A percentile compares a stretch with the other conserved stretches of the same genome.
Conservation (phyloP, 2,329 filamentous ascomycete species). For the Beauveria pseudobassiana region DNA sequence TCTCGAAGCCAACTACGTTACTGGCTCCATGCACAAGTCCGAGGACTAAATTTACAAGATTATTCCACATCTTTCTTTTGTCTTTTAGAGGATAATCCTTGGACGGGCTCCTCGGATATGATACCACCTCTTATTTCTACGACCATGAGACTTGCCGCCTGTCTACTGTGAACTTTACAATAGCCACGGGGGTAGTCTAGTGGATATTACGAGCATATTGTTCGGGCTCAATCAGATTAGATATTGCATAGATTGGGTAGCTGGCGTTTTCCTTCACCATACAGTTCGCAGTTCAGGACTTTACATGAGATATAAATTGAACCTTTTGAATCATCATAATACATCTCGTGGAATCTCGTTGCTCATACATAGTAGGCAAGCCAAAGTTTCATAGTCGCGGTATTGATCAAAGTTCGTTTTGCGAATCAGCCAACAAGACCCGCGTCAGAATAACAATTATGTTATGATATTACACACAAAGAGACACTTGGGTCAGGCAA, state of each 20-base stretch:
- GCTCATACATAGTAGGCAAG: too few species aligned
- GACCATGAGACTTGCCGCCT: constrained; percentile 3
- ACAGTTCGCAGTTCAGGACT: neutral
- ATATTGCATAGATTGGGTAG: constrained; percentile 10
- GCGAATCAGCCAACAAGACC: too few species aligned
- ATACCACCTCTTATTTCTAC: constrained; percentile 11
- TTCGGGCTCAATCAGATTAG: constrained; percentile 10
- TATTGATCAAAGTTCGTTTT: too few species aligned
- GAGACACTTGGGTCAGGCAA: neutral
- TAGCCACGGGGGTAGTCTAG: neutral
- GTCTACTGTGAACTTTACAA: neutral
- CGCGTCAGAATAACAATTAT: too few species aligned
- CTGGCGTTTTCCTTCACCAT: constrained; percentile 7
- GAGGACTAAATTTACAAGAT: constrained; percentile 22
- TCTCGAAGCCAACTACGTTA: constrained; percentile 67
- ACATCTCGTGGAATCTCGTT: too few species aligned
- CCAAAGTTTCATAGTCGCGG: too few species aligned
- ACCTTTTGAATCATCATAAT: neutral
- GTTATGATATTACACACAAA: too few species aligned
- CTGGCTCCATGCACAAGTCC: constrained; percentile 41
- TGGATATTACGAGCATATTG: constrained; percentile 8
- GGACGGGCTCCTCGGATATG: constrained; percentile 5
- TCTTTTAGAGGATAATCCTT: constrained; percentile 9
- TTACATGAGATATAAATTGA: neutral
- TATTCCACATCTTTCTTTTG: neutral